phyloP scores from a whole-genome alignment of 129 eudicot species.

The Saposhnikovia divaricata region DNA sequence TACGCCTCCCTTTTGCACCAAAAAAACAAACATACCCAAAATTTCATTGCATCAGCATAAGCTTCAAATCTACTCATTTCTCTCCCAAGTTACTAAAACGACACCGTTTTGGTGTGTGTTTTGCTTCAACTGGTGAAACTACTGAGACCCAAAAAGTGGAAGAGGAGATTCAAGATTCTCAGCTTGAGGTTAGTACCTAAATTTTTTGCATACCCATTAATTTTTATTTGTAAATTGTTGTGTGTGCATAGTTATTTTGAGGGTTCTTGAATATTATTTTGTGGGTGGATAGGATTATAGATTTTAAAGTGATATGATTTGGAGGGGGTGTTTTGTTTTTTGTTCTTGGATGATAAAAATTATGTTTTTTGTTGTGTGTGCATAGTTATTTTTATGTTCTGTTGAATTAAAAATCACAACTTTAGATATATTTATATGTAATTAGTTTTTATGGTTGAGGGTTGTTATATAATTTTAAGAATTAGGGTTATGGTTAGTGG shows the following conservation, averaged over 20 bases:
- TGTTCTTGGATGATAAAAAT: not conserved
- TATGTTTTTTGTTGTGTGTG: not conserved
- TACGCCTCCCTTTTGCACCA: not conserved
- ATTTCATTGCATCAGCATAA: not conserved
- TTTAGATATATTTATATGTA: not conserved
- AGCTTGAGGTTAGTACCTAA: not conserved
- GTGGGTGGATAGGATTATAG: not conserved
- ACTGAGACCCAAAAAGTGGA: constrained; percentile 7
- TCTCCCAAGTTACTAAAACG: not conserved
- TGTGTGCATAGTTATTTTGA: too few species aligned
- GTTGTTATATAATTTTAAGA: not conserved
- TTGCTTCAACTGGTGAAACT: constrained; percentile 5
- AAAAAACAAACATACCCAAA: not conserved
- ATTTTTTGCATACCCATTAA: too few species aligned
- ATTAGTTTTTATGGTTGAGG: not conserved
- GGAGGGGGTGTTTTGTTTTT: not conserved
- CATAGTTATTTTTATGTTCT: too few species aligned
- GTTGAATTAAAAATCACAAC: not conserved
- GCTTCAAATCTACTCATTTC: not conserved
- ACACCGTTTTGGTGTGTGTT: not conserved
- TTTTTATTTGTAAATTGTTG: too few species aligned
- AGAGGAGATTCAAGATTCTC: constrained; percentile 10
- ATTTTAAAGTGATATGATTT: not conserved
- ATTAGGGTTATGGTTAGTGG: not conserved
- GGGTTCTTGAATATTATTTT: not conserved